Base-by-base conservation (phyloP, 805 yeast species). In the Maudiozyma serrabonitensis region DNA sequence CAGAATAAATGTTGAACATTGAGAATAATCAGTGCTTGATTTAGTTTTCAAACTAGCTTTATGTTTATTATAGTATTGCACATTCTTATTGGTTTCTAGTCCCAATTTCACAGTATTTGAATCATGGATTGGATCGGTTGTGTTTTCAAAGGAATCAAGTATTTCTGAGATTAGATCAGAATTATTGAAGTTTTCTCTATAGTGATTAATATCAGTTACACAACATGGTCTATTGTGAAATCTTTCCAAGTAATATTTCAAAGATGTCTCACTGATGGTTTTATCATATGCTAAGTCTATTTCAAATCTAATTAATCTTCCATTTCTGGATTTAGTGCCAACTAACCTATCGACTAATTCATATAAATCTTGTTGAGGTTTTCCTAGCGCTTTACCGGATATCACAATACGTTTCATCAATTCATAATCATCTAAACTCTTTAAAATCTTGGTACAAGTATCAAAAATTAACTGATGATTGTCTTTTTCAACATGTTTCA, bases 351-450 rank as follows among this genome's bases (percentile, higher is more conserved):
- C 31, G 13, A 77, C 62, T n/a, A 69, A 54, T 2, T 54, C 41
- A 1, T 53, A 13, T 1, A 75, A 63, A 2, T 69, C 73, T 11
- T 65, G 66, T 2, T 48, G 64, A 2, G 89, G 68, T 43, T 70
- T 67, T 19, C 79, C 72, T 46, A 76, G 64, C 16, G 71, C 68
- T 54, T 80, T 76, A 87, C 95, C 87, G 38, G 88, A 79, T 50
- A 78, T 76, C 5, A 63, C 54, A 13, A 63, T 47, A 4, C 50
- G 46, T 44, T 50, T 54, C 26, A 64, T 46, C n/a, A 62, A 25
- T 16, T 59, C 63, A 72, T 79, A 90, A 62, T 89, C 95, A 63
- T 90, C 88, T 48, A 84, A 75, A 9, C 71, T 63, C 23, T 74
- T 68, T 34, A 88, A 62, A 15, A 81, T 72, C 13, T 79, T 70